Percentiles rank a stretch among this genome's conserved stretches.
These are phyloP conservation scores for Clarireedia paspali DNA, from an alignment of 2,329 filamentous ascomycete genomes.

Conservation along the genomic window DNA sequence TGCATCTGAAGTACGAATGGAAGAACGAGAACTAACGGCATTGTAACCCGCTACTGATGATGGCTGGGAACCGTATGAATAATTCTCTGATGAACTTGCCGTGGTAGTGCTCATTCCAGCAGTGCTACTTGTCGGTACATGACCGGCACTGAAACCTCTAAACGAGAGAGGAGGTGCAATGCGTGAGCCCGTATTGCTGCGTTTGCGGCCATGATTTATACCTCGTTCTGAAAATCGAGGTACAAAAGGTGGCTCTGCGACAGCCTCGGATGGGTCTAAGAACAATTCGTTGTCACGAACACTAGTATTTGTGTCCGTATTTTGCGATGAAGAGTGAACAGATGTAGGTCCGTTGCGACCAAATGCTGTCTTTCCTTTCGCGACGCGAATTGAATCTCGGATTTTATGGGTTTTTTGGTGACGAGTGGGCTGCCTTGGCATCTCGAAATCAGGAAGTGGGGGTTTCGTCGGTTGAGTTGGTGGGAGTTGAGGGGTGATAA, in stretches of 20 bases:
- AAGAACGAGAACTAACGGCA: slow-evolving; percentile 32
- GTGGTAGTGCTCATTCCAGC: slow-evolving; percentile 50
- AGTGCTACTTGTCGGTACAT: slow-evolving; percentile 44
- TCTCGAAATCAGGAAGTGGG: slow-evolving; percentile 40
- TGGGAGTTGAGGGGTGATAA: slow-evolving; percentile 49
- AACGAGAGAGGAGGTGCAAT: slow-evolving; percentile 64
- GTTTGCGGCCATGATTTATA: slow-evolving; percentile 64
- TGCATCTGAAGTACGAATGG: slow-evolving; percentile 28
- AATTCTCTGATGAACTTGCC: slow-evolving; percentile 48
- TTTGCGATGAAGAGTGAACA: slow-evolving; percentile 24
- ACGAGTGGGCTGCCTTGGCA: slow-evolving; percentile 27
- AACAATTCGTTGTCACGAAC: slow-evolving; percentile 22
- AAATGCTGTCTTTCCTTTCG: slow-evolving; percentile 54
- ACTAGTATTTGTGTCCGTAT: slow-evolving; percentile 7
- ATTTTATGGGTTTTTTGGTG: slow-evolving; percentile 43
- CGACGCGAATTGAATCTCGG: slow-evolving; percentile 81
- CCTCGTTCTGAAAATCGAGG: slow-evolving; percentile 59
- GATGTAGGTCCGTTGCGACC: slow-evolving; percentile 33
- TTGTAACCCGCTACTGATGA: slow-evolving; percentile 35
- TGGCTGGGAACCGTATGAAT: slow-evolving; percentile 43
- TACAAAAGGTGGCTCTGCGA: slow-evolving; percentile 63
- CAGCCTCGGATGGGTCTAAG: slow-evolving; percentile 15
- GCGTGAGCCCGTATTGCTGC: slow-evolving; percentile 80
- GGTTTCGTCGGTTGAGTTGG: slow-evolving; percentile 34
- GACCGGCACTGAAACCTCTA: slow-evolving; percentile 58